phyloP scores from a whole-genome alignment of 2,329 filamentous ascomycete species.

The Aspergillus arachidicola region DNA sequence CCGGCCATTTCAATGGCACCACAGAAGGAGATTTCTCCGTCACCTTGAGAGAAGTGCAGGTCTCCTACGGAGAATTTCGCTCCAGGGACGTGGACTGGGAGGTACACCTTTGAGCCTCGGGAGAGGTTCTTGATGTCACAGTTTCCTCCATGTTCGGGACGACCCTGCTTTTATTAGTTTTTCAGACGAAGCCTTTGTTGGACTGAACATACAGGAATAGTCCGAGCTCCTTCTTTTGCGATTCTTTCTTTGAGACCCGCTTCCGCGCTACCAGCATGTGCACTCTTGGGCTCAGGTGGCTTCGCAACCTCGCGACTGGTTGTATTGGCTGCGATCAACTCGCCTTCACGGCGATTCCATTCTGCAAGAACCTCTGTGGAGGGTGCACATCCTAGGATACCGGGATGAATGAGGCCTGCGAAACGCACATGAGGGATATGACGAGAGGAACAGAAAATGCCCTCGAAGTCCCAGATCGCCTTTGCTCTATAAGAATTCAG shows the following conservation, averaged over 20 bases:
- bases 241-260: constrained; percentile 66
- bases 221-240: constrained; percentile 76
- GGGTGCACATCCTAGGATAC: constrained; percentile 87
- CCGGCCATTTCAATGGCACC: constrained; percentile 95
- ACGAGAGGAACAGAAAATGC: constrained; percentile 78
- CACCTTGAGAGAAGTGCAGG: constrained; percentile 83
- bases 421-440: constrained; percentile 89
- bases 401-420: constrained; percentile 85
- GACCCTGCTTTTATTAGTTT: constrained; percentile 46
- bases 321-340: constrained; percentile 70
- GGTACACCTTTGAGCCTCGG: constrained; percentile 77
- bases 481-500: constrained; percentile 53
- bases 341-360: constrained; percentile 83
- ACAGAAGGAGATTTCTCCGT: constrained; percentile 88
- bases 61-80: constrained; percentile 92
- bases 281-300: constrained; percentile 71
- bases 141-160: constrained; percentile 86
- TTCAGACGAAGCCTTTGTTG: not conserved
- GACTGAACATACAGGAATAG: constrained; percentile 63
- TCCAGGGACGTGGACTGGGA: constrained; percentile 82
- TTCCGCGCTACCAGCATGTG: constrained; percentile 69
- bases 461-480: constrained; percentile 77
- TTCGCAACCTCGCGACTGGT: constrained; percentile 73
- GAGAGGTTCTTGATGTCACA: constrained; percentile 89
- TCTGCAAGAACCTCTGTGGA: constrained; percentile 73